Percentiles rank a stretch among this genome's conserved stretches.
Evolutionary conservation across 352 stramenopile genomes (phyloP).

Genomic region (Thalassiosira sp.): DNA sequence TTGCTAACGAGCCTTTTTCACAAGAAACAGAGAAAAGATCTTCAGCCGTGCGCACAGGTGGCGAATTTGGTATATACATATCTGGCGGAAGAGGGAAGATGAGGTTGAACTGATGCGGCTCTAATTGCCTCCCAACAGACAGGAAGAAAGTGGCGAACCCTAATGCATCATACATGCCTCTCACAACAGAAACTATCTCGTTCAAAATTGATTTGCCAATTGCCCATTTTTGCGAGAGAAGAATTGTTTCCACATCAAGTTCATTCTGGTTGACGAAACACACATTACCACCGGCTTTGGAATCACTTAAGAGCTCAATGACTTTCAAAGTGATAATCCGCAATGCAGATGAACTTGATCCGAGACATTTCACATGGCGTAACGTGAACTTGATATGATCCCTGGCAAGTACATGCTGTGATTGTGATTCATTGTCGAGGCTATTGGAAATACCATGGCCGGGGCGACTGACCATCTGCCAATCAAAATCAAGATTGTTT

Average conservation of each 20-base stretch:
- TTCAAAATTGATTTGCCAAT: constrained; percentile 45
- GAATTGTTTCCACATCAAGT: constrained; percentile 1
- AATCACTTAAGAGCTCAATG: constrained; percentile 43
- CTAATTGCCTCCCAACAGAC: constrained; percentile 51
- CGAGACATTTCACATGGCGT: constrained; percentile 15
- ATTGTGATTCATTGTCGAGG: background rate
- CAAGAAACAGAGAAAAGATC: constrained; percentile 42
- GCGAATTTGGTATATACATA: background rate
- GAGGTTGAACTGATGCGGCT: constrained; percentile 56
- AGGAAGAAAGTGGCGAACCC: constrained; percentile 48
- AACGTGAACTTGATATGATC: constrained; percentile 30
- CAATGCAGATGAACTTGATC: constrained; percentile 39
- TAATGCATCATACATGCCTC: constrained; percentile 32
- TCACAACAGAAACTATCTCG: constrained; percentile 31
- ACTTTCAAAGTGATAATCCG: constrained; percentile 54
- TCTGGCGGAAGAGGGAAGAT: constrained; percentile 53
- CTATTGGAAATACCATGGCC: constrained; percentile 4
- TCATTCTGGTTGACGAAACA: background rate
- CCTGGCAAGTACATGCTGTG: constrained; percentile 23
- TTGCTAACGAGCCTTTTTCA: constrained; percentile 39
- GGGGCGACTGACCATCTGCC: constrained; percentile 6
- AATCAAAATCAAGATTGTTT: background rate
- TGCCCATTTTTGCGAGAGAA: constrained; percentile 23
- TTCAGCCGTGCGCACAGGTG: constrained; percentile 22
- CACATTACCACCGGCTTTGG: constrained; percentile 1